These are phyloP conservation scores for Tuber melanosporum DNA, from an alignment of 495 filamentous ascomycete species.

Conservation along the genomic window DNA sequence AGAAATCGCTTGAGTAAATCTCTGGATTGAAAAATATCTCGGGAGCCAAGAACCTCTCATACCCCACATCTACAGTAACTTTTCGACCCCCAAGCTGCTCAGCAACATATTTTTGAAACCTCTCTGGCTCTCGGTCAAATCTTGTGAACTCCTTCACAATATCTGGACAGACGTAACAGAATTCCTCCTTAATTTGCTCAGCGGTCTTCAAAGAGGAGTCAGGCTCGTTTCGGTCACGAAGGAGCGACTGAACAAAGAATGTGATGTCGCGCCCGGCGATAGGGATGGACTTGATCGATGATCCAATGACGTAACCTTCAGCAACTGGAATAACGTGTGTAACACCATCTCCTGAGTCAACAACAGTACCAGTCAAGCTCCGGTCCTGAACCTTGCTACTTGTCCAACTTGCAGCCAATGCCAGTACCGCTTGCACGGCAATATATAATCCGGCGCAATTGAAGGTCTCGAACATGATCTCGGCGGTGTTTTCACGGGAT, in stretches of 20 bases:
- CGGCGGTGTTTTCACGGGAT: conserved; percentile 97
- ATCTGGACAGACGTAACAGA: conserved; percentile 96
- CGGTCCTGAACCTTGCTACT: conserved; percentile 94
- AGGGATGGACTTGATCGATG: conserved; percentile 96
- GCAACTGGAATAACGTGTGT: conserved; percentile 98
- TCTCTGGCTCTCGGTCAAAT: conserved; percentile 84
- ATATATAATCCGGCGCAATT: conserved; percentile 99
- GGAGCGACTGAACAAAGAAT: conserved; percentile 92
- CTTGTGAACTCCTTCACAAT: conserved; percentile 95
- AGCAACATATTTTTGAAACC: conserved; percentile 82
- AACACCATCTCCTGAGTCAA: conserved; percentile 95
- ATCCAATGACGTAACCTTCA: conserved; percentile 97
- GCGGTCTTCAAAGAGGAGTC: conserved; percentile 96
- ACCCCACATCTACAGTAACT: conserved; percentile 84
- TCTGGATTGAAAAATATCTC: conserved; percentile 99
- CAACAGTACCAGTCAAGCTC: conserved; percentile 95
- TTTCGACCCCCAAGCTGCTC: conserved; percentile 78
- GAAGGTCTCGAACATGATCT: conserved; percentile 99
- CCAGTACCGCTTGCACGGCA: conserved; percentile 93
- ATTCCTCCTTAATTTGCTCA: conserved; percentile 94
- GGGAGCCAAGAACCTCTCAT: conserved; percentile 94
- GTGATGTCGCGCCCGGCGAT: conserved; percentile 97
- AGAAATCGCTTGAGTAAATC: conserved; percentile 96
- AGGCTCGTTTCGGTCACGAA: conserved; percentile 91
- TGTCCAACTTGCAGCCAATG: conserved; percentile 95